These are phyloP conservation scores for Blastomyces gilchristii DNA, from an alignment of 2,329 filamentous ascomycete genomes.

Conservation along the genomic window DNA sequence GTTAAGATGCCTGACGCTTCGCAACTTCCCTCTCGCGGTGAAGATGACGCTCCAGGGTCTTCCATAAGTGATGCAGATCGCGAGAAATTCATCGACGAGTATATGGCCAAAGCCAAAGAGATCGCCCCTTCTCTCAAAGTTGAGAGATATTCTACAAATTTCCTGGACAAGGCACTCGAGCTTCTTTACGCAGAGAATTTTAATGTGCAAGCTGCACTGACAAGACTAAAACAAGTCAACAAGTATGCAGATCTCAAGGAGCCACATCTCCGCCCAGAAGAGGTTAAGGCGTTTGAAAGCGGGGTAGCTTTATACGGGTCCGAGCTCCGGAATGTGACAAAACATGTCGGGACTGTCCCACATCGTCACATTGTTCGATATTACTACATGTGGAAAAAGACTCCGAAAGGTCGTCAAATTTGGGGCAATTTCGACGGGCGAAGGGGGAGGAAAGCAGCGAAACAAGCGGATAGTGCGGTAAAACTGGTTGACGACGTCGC, in stretches of 20 bases:
- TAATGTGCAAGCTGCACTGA: conserved; percentile 59
- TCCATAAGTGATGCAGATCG: conserved; percentile 30
- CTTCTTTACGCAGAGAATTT: conserved; percentile 63
- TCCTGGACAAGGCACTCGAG: conserved; percentile 72
- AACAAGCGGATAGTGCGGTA: conserved; percentile 50
- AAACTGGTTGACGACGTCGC: conserved; percentile 88
- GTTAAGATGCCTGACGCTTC: conserved; percentile 62
- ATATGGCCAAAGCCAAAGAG: conserved; percentile 59
- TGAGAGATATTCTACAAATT: conserved; percentile 67
- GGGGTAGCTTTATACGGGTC: conserved; percentile 83
- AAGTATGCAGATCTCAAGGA: conserved; percentile 67
- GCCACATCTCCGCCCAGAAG: conserved; percentile 64
- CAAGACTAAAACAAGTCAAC: conserved; percentile 57
- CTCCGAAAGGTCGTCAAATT: conserved; percentile 68
- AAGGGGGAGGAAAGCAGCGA: conserved; percentile 81
- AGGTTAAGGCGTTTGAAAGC: conserved; percentile 86
- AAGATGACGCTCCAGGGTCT: conserved; percentile 31
- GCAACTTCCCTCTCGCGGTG: conserved; percentile 38
- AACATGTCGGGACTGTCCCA: conserved; percentile 67
- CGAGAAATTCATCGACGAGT: conserved; percentile 59
- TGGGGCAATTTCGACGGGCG: conserved; percentile 83
- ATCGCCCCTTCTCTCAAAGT: conserved; percentile 60
- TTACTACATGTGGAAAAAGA: conserved; percentile 99
- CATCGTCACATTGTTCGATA: conserved; percentile 76
- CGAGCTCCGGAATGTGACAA: conserved; percentile 71